Evolutionary conservation across 2,329 filamentous ascomycete species (phyloP).

Genomic region (Phaeosphaeriaceae sp.): DNA sequence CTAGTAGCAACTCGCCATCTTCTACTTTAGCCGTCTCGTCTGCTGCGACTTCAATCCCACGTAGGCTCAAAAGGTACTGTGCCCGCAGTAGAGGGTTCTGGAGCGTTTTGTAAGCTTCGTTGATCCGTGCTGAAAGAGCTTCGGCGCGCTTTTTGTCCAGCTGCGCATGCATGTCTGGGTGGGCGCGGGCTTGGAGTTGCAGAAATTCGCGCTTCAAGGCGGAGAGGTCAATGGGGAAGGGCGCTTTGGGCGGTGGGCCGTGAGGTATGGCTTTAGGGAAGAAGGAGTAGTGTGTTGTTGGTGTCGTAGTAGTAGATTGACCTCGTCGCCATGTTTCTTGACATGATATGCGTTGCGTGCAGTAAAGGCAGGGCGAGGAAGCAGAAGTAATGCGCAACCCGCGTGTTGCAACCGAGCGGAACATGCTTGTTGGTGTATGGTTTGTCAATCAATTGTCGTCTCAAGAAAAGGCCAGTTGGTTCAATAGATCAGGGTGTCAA

Average conservation of each 20-base stretch:
- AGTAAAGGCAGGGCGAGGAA: too few relatives aligned
- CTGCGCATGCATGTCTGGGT: constrained; percentile 70
- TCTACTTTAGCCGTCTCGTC: constrained; percentile 78
- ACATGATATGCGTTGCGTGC: too few relatives aligned
- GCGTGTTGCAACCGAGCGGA: too few relatives aligned
- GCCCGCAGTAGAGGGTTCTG: constrained; percentile 78
- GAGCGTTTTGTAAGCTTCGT: constrained; percentile 89
- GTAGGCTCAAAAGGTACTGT: constrained; percentile 79
- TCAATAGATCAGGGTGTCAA: too few relatives aligned
- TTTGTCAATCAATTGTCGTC: too few relatives aligned
- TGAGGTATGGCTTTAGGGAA: constrained; percentile 80
- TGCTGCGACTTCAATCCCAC: constrained; percentile 77
- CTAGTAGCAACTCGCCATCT: constrained; percentile 74
- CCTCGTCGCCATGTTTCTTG: too few relatives aligned
- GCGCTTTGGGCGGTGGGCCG: constrained; percentile 78
- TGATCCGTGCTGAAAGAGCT: constrained; percentile 80
- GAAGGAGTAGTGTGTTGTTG: constrained; percentile 78
- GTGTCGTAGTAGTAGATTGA: not conserved
- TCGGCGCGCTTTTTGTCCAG: constrained; percentile 68
- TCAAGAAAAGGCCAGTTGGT: too few relatives aligned
- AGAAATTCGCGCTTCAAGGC: constrained; percentile 85
- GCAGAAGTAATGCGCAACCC: too few relatives aligned
- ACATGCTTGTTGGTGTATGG: too few relatives aligned
- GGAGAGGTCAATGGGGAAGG: constrained; percentile 75
- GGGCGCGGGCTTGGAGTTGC: constrained; percentile 75